Base-by-base conservation (phyloP, 1,284 basidiomycete genomes). In the Farysia itapuensis region DNA sequence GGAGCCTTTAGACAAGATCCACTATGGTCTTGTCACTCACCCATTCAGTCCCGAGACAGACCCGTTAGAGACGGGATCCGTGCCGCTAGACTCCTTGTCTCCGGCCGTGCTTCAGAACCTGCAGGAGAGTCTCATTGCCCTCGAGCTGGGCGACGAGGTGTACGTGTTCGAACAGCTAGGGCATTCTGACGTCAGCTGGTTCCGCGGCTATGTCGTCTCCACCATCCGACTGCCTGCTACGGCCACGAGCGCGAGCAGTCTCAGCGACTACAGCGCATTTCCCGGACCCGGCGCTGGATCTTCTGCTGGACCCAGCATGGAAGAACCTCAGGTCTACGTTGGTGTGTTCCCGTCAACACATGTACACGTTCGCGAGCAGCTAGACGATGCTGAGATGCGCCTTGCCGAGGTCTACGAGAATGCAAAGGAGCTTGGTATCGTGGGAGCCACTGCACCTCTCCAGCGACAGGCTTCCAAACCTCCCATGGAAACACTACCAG, bases 261-360 rank as follows among this genome's bases (percentile, higher is more conserved):
- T 67, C 14, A 64, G 59, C 35, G 65, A 72, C 32, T 59, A 67
- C 34, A 60, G 52, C 48, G 42, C 61, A 26, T 57, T 65, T 25
- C 56, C 61, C n/a, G 49, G 43, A 13, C 34, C 63, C 1, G 43
- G 40, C 18, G 25, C 51, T 9, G 41, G 35, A 18, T 8, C 42
- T 20, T 5, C 48, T 13, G 35, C 25, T 13, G 43, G 42, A 14
- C 41, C 51, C 20, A 32, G 52, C n/a, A 23, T 43, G 33, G 79
- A 80, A 6, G 81, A 82, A 59, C 81, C 81, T 0, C 89, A 93
- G 67, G 91, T 97, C 29, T 89, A 90, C 75, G 90, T 97, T 47
- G 94, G 93, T 46, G 93, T 97, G 64, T 97, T 97, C 74, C 93
- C 93, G 1, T 87, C 88, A 0, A 87, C 89, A 4, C 89, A 93